A percentile compares a stretch with the other conserved stretches of the same genome.
These are phyloP conservation scores for Ganoderma meredithae DNA, from an alignment of 1,284 basidiomycete genomes.

Conservation along the genomic window DNA sequence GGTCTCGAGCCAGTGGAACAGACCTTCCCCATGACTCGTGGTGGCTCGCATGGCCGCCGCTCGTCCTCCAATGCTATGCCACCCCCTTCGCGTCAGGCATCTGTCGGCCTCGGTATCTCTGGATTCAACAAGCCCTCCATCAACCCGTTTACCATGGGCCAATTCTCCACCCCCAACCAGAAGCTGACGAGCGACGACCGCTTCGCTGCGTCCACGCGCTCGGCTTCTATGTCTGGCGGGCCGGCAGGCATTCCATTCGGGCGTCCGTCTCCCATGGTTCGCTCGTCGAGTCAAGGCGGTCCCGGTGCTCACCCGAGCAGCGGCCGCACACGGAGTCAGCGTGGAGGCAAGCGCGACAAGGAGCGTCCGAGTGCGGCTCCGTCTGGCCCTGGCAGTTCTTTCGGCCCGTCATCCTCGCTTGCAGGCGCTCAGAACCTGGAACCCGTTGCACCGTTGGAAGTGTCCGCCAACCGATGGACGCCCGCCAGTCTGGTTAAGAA, in stretches of 20 bases:
- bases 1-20: conserved; percentile 86
- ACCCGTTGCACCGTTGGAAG: conserved; percentile 79
- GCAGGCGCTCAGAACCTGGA: conserved; percentile 48
- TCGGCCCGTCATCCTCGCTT: conserved; percentile 31
- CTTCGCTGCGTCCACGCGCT: conserved; percentile 58
- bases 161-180: conserved; percentile 65
- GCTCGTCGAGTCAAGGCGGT: conserved; percentile 80
- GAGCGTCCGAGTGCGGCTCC: conserved; percentile 43
- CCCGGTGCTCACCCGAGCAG: conserved; percentile 55
- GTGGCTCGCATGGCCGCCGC: conserved; percentile 61
- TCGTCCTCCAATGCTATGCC: conserved; percentile 52
- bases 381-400: conserved; percentile 31
- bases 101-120: conserved; percentile 65
- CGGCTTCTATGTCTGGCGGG: conserved; percentile 45
- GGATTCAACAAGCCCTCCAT: conserved; percentile 53
- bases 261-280: conserved; percentile 67
- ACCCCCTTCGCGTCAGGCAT: conserved; percentile 54
- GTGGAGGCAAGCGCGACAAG: conserved; percentile 68
- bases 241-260: conserved; percentile 54
- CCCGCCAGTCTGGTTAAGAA: conserved; percentile 47
- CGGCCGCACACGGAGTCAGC: conserved; percentile 60
- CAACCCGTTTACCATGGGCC: conserved; percentile 72
- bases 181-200: conserved; percentile 80
- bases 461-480: conserved; percentile 87
- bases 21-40: conserved; percentile 60